These are phyloP conservation scores for Pythium phragmitis DNA, from an alignment of 352 stramenopile genomes.

Conservation along the genomic window DNA sequence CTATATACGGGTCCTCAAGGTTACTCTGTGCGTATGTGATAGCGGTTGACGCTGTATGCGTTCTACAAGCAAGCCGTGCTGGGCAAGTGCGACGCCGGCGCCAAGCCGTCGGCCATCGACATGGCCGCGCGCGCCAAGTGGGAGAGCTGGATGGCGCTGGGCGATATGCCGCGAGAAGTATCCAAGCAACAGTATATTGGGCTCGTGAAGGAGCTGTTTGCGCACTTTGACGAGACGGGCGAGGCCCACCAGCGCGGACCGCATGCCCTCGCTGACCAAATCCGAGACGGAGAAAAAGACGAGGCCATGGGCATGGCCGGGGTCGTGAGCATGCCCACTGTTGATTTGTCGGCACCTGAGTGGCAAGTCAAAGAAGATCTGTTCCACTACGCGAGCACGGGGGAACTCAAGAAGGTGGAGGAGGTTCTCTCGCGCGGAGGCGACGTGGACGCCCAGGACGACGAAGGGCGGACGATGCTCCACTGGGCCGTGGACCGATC, in stretches of 20 bases:
- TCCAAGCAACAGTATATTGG: constrained; percentile 71
- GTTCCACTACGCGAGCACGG: constrained; percentile 75
- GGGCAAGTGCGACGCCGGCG: constrained; percentile 43
- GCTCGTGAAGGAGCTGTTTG: constrained; percentile 69
- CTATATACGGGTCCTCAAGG: no score
- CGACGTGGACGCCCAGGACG: constrained; percentile 56
- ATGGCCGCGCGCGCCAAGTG: constrained; percentile 72
- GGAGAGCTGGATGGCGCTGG: constrained; percentile 69
- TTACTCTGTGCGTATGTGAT: not conserved
- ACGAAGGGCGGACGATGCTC: constrained; percentile 77
- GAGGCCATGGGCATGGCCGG: constrained; percentile 48
- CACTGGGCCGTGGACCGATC: constrained; percentile 79
- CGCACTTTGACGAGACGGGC: constrained; percentile 55
- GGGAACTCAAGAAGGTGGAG: constrained; percentile 53
- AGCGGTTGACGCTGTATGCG: constrained; percentile 75
- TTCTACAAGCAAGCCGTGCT: constrained; percentile 82
- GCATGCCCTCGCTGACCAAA: constrained; percentile 21
- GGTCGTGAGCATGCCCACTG: constrained; percentile 58
- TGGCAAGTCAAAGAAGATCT: constrained; percentile 72
- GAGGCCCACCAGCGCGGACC: constrained; percentile 7
- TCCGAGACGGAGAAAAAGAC: constrained; percentile 5
- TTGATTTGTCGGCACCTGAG: constrained; percentile 79
- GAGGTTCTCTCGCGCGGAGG: constrained; percentile 38
- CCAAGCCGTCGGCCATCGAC: constrained; percentile 64
- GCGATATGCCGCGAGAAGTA: constrained; percentile 47